Evolutionary conservation across 768 basidiomycete species (phyloP), one percentile per base, ranked within the genome.

Genomic region (Xerocomellus intermedius): DNA sequence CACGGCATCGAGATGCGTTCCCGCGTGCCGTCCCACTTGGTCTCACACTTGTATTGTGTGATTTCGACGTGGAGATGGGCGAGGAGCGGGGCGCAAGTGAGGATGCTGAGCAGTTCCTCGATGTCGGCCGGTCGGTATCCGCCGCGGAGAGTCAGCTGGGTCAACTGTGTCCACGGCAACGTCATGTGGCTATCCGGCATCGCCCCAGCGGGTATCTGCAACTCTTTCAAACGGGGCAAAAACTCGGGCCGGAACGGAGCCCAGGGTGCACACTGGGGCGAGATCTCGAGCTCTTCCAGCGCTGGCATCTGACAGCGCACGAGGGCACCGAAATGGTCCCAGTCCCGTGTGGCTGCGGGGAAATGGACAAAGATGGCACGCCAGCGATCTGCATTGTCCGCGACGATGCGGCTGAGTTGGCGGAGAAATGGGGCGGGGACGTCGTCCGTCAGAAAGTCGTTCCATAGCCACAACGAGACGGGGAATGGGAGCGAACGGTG

Each of bases 391-490:
- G 68, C 64, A 19, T 61, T 52, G 28, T 68, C 61, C 5, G 53
- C 46, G 47, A 69, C 39, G 47, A 58, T 33, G 9, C 33, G 32
- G 41, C 53, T 64, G 14, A 69, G 61, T 2, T 55, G 59, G 48
- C 62, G 64, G 33, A 69, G 68, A 36, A 69, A 66, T 14, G 45
- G 1, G 1, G 61, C 51, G 14, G 68, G 68, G 50, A 69, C 61
- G 57, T 70, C 69, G 55, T 69, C 68, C 2, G 69, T 66, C 58
- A 70, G 55, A 57, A 69, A 70, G 55, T 69, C 67, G 46, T 69
- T 69, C 68, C 68, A 69, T 1, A 69, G 42, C 69, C 68, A 69
- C 2, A 70, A 22, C 0, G 68, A 62, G 46, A 69, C 48, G 44
- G 64, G 56, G 19, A 66, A 55, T 0, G 66, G 69, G 28, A 60